A percentile compares a stretch with the other conserved stretches of the same genome.
Evolutionary conservation across 2,329 filamentous ascomycete genomes (phyloP).

Genomic region (Neofusicoccum laricinum): DNA sequence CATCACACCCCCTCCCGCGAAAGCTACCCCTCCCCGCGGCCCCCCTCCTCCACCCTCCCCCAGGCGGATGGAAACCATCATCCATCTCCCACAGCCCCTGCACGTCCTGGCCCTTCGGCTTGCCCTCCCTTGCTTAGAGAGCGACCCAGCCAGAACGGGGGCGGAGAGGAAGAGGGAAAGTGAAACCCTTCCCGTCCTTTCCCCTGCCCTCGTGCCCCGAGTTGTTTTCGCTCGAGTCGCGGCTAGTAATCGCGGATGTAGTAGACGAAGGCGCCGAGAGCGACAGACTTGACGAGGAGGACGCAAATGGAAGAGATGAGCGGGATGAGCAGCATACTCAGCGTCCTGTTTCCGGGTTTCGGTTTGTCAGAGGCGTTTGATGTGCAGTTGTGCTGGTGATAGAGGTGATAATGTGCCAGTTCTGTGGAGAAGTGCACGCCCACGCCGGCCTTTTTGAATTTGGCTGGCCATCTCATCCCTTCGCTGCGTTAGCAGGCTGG

Average conservation of each 20-base stretch:
- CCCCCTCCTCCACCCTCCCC: not conserved
- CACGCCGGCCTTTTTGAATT: not conserved
- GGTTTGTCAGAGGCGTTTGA: not conserved
- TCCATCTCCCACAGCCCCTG: not conserved
- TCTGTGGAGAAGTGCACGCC: not conserved
- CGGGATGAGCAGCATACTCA: conserved; percentile 23
- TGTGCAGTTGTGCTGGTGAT: not conserved
- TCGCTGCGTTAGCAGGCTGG: not conserved
- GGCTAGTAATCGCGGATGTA: conserved; percentile 13
- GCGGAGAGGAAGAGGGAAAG: not conserved
- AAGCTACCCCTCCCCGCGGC: not conserved
- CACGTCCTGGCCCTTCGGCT: not conserved
- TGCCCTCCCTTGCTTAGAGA: not conserved
- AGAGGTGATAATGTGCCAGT: not conserved
- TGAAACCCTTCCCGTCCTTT: not conserved
- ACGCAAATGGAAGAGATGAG: conserved; percentile 17
- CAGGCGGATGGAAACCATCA: not conserved
- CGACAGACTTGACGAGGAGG: conserved; percentile 18
- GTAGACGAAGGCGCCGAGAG: conserved; percentile 13
- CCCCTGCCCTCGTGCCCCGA: not conserved
- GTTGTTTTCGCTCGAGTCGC: not conserved
- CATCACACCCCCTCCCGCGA: not conserved
- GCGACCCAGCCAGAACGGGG: not conserved
- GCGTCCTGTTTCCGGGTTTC: not conserved
- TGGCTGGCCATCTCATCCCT: not conserved